Conservation (phyloP, 495 filamentous ascomycete genomes). For the Daldinia childiae region DNA sequence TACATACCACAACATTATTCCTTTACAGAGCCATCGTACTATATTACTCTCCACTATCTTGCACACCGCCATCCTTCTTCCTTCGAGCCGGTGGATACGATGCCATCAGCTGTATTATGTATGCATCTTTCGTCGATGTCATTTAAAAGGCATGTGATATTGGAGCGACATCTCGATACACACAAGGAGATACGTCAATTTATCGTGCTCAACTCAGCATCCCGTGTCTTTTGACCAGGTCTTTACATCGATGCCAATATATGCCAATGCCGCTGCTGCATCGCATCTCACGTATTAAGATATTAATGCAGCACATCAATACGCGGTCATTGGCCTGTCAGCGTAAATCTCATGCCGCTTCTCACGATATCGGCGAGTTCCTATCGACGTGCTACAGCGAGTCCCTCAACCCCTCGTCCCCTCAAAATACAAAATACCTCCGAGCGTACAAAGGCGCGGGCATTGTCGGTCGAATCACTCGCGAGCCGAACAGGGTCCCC, state of each 20-base stretch:
- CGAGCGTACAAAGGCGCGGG: slow-evolving; percentile 20
- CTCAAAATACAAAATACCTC: slow-evolving; percentile 9
- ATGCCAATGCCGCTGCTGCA: slow-evolving; percentile 7
- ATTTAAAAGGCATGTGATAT: slow-evolving; percentile 34
- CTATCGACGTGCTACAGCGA: slow-evolving; percentile 29
- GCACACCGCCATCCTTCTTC: slow-evolving; percentile 44
- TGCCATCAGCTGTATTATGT: slow-evolving; percentile 17
- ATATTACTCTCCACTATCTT: slow-evolving; percentile 43
- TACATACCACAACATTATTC: slow-evolving; percentile 3
- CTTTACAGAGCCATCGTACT: slow-evolving; percentile 18
- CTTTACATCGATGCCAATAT: slow-evolving; percentile 16
- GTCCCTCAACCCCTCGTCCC: slow-evolving; percentile 11
- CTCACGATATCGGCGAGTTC: slow-evolving; percentile 30
- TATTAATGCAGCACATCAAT: slow-evolving; percentile 19
- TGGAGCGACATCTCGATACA: slow-evolving; percentile 16
- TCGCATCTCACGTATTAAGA: slow-evolving; percentile 12
- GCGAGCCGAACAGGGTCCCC: slow-evolving; percentile 19
- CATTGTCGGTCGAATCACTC: slow-evolving; percentile 36
- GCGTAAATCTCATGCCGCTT: slow-evolving; percentile 15
- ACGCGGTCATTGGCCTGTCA: slow-evolving; percentile 17
- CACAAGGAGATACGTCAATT: slow-evolving; percentile 13
- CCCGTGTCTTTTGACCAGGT: slow-evolving; percentile 18
- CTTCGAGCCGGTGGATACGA: slow-evolving; percentile 25
- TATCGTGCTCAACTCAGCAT: slow-evolving; percentile 25
- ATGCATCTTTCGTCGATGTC: slow-evolving; percentile 7